Percentiles rank a stretch among this genome's conserved stretches.
These are phyloP conservation scores for Phytophthora sp. DNA, from an alignment of 352 stramenopile genomes.

Conservation along the genomic window DNA sequence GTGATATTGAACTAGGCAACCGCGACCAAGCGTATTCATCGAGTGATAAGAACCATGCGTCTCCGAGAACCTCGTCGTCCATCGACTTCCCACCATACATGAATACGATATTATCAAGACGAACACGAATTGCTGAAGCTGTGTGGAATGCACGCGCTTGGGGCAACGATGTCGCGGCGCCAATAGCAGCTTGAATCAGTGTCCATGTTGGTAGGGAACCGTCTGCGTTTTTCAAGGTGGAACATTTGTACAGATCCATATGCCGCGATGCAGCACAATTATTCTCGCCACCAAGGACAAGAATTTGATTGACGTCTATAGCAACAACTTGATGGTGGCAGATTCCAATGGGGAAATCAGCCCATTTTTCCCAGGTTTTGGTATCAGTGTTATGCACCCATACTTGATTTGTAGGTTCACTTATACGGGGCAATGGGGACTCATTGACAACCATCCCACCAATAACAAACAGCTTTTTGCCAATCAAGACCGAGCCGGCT, in stretches of 20 bases:
- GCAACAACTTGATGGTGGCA: conserved; percentile 78
- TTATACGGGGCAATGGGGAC: conserved; percentile 4
- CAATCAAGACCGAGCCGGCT: conserved; percentile 61
- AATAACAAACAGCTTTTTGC: conserved; percentile 78
- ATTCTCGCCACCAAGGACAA: conserved; percentile 85
- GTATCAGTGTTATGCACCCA: conserved; percentile 67
- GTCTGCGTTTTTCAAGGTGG: conserved; percentile 58
- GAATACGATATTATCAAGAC: conserved; percentile 82
- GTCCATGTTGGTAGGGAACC: conserved; percentile 78
- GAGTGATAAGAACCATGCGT: conserved; percentile 84
- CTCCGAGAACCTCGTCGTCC: conserved; percentile 75
- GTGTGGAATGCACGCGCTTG: conserved; percentile 73
- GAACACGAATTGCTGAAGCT: conserved; percentile 67
- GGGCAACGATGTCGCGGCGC: conserved; percentile 68
- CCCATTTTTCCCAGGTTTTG: conserved; percentile 76
- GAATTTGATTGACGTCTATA: conserved; percentile 74
- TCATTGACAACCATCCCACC: conserved; percentile 53
- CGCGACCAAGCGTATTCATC: conserved; percentile 85
- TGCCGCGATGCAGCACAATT: conserved; percentile 74
- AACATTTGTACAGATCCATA: conserved; percentile 88
- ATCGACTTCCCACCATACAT: conserved; percentile 83
- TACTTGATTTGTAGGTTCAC: conserved; percentile 60
- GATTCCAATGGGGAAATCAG: conserved; percentile 83
- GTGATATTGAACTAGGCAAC: conserved; percentile 70
- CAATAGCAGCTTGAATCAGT: conserved; percentile 71